Conservation (phyloP, 495 filamentous ascomycete species). For the Aspergillus wentii region DNA sequence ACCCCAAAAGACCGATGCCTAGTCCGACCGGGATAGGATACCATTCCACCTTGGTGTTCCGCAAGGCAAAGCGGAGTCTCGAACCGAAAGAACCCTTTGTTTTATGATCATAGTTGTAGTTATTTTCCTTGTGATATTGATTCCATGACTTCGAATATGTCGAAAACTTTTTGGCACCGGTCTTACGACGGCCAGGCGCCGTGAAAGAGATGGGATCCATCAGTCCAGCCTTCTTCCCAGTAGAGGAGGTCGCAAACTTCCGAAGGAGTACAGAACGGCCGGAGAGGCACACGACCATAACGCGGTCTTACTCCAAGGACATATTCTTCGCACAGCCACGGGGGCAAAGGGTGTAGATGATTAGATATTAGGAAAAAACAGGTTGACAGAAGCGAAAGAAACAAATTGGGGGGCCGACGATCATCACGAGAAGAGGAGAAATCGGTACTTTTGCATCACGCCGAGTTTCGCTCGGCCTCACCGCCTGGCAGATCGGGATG, state of each 20-base stretch:
- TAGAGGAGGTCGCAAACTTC: slow-evolving; percentile 21
- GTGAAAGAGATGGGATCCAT: slow-evolving; percentile 39
- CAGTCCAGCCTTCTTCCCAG: slow-evolving; percentile 24
- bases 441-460: no score
- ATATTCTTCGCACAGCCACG: no score
- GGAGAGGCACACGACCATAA: slow-evolving; percentile 38
- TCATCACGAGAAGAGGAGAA: slow-evolving; percentile 12
- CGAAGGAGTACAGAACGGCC: slow-evolving; percentile 21
- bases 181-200: slow-evolving; percentile 30
- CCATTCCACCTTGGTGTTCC: slow-evolving; percentile 82
- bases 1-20: slow-evolving; percentile 81
- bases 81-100: slow-evolving; percentile 57
- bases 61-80: slow-evolving; percentile 56
- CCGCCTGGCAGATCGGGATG: slow-evolving; percentile 23
- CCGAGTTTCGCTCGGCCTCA: slow-evolving; percentile 6
- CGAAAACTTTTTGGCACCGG: slow-evolving; percentile 36
- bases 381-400: no score
- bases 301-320: slow-evolving; percentile 27
- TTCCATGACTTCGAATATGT: slow-evolving; percentile 27
- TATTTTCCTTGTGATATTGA: slow-evolving; percentile 33
- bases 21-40: slow-evolving; percentile 91
- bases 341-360: no score
- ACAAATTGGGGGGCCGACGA: no score
- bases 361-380: no score
- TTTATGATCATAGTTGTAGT: slow-evolving; percentile 28